Evolutionary conservation across 495 filamentous ascomycete genomes (phyloP), one percentile per base, ranked within the genome.

Genomic region (Cairneyella variabilis): DNA sequence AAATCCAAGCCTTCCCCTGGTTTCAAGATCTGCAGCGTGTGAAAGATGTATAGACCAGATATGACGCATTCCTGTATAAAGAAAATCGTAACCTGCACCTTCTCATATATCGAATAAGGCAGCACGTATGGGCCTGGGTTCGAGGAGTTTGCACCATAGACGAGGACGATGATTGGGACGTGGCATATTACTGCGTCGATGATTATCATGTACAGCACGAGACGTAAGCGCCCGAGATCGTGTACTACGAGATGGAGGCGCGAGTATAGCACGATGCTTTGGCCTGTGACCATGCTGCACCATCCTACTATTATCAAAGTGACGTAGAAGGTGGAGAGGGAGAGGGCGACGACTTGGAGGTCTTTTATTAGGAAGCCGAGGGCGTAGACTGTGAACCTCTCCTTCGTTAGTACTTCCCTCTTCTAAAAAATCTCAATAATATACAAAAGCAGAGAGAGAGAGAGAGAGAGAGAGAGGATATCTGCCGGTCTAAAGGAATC

Each of bases 231-330:
- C 18, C 67, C 68, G 11, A 66, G 67, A 28, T 80, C 76, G 22
- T 67, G 66, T 27, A 80, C 66, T 30, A 88, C 71, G 43, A 86
- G 68, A 57, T 86, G 79, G 3, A 88, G 73, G n/a, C 84, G 76
- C 3, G 83, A 86, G 68, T 82, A 88, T n/a, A 88, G 70, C 11
- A 88, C 82, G 42, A 86, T 59, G 4, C 79, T 79, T 64, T 85
- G 83, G 14, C 82, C 83, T 0, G 81, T 83, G 3, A 87, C 80
- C 81, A 85, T 84, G 21, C 60, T 60, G 52, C 71, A 79, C 84
- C 82, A 88, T 16, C 83, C 82, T 18, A 80, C 50, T 22, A 72
- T 75, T 34, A 76, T 57, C 12, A 79, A 61, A 4, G 70, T 71
- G 22, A 39, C 45, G n/a, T 27, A n/a, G n/a, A n/a, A n/a, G n/a